A percentile compares a stretch with the other conserved stretches of the same genome.
phyloP scores from a whole-genome alignment of 2,329 filamentous ascomycete genomes.

The Thelonectria discophora region DNA sequence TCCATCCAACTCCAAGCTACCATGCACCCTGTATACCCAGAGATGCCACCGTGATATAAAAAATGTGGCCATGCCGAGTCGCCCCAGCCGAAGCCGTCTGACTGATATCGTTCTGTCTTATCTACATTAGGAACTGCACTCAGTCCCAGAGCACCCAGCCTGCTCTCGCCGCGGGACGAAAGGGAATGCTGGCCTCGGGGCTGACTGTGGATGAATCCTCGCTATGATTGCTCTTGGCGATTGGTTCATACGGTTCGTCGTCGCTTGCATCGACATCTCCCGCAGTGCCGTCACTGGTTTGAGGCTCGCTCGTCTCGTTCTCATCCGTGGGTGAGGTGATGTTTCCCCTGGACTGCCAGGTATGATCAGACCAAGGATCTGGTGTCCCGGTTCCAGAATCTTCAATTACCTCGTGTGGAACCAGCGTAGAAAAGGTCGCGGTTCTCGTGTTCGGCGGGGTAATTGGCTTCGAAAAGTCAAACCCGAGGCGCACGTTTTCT shows the following conservation, averaged over 20 bases:
- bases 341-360: slow-evolving; percentile 21
- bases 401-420: slow-evolving; percentile 8
- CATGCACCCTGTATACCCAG: slow-evolving; percentile 3
- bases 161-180: slow-evolving; percentile 27
- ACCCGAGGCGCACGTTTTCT: slow-evolving; percentile 35
- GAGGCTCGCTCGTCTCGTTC: slow-evolving; percentile 46
- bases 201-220: slow-evolving; percentile 9
- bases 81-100: not conserved
- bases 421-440: not conserved
- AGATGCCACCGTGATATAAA: not conserved
- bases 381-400: slow-evolving; percentile 24
- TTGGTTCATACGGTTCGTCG: slow-evolving; percentile 41
- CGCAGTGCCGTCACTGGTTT: slow-evolving; percentile 44
- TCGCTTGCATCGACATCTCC: slow-evolving; percentile 50
- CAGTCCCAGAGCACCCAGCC: slow-evolving; percentile 39
- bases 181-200: slow-evolving; percentile 10
- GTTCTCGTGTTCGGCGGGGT: slow-evolving; percentile 32
- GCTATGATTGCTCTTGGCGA: slow-evolving; percentile 16
- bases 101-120: not conserved
- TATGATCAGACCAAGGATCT: slow-evolving; percentile 23
- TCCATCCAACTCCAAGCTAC: slow-evolving; percentile 15
- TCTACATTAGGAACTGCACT: not conserved
- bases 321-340: slow-evolving; percentile 42
- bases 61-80: not conserved
- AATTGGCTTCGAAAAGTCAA: slow-evolving; percentile 51